Evolutionary conservation across 2,329 filamentous ascomycete species (phyloP).

Genomic region (Cladosporium sp.): DNA sequence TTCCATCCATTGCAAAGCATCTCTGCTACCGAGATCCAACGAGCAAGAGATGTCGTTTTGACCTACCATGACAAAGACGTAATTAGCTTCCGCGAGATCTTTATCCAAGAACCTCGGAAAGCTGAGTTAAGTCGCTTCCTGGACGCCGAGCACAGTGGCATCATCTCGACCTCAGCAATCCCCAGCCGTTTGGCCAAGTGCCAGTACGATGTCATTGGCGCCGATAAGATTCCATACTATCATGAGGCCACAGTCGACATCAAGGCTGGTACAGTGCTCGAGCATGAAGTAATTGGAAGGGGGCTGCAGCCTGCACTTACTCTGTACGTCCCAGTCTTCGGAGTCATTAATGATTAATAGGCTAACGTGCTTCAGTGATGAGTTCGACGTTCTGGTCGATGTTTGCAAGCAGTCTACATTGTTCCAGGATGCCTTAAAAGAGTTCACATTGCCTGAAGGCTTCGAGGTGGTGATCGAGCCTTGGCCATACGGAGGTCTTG

Average conservation of each 20-base stretch:
- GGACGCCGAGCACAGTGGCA: slow-evolving; percentile 36
- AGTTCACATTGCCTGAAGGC: slow-evolving; percentile 56
- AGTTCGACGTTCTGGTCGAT: slow-evolving; percentile 51
- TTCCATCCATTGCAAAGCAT: neutral
- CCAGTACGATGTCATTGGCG: slow-evolving; percentile 58
- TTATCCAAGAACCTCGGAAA: slow-evolving; percentile 34
- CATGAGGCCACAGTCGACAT: slow-evolving; percentile 52
- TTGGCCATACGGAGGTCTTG: slow-evolving; percentile 35
- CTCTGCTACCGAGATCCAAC: neutral
- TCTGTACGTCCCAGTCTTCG: slow-evolving; percentile 22
- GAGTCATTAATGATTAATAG: neutral
- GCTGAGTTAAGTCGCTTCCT: slow-evolving; percentile 29
- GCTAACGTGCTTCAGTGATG: slow-evolving; percentile 27
- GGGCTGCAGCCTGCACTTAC: slow-evolving; percentile 32
- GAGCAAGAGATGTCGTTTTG: neutral
- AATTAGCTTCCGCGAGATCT: slow-evolving; percentile 32
- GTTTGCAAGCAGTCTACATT: slow-evolving; percentile 50
- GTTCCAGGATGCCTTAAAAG: slow-evolving; percentile 57
- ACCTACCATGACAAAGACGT: neutral
- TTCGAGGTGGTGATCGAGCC: slow-evolving; percentile 35
- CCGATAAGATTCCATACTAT: slow-evolving; percentile 53
- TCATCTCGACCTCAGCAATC: slow-evolving; percentile 19
- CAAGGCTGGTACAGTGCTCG: slow-evolving; percentile 24
- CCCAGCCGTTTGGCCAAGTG: slow-evolving; percentile 52
- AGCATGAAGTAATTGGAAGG: slow-evolving; percentile 34